A percentile compares a stretch with the other conserved stretches of the same genome.
Evolutionary conservation across 192 early-diverging fungal genomes (phyloP).

Genomic region (Coemansia sp.): DNA sequence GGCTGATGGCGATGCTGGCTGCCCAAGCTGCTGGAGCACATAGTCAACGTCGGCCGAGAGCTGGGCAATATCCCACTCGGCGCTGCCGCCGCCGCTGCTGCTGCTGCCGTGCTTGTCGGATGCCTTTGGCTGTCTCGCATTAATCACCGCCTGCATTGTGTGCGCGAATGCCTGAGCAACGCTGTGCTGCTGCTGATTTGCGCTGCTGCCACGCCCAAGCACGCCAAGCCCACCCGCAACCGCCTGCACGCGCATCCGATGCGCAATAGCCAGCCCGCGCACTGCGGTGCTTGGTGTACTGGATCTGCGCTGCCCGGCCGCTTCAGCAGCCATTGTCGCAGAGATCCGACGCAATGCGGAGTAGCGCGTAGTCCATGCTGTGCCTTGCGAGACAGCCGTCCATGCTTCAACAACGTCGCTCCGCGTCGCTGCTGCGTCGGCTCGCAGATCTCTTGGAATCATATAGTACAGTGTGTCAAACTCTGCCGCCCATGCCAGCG

Average conservation of each 20-base stretch:
- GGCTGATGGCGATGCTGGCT: background rate
- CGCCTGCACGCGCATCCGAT: conserved; percentile 35
- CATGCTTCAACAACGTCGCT: conserved; percentile 40
- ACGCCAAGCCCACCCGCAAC: conserved; percentile 26
- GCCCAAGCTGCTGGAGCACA: conserved; percentile 13
- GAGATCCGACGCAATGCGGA: conserved; percentile 35
- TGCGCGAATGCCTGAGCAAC: conserved; percentile 13
- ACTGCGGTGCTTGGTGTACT: conserved; percentile 14
- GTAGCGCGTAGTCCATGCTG: conserved; percentile 15
- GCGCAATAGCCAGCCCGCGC: conserved; percentile 14
- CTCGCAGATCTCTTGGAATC: conserved; percentile 13
- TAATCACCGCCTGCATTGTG: background rate
- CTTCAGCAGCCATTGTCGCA: background rate
- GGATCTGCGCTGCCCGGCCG: background rate
- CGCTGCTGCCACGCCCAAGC: background rate
- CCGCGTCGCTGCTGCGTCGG: conserved; percentile 22
- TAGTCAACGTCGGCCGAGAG: conserved; percentile 27
- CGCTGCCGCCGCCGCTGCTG: background rate
- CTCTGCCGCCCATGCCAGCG: conserved; percentile 24
- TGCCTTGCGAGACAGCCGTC: conserved; percentile 1
- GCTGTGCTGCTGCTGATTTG: background rate
- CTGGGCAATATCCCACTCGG: conserved; percentile 37
- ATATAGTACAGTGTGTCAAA: conserved; percentile 30
- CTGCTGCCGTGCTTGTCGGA: too few species aligned
- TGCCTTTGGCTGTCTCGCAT: background rate